These are phyloP conservation scores for Tieghemostelium lacteum DNA, from an alignment of 78 protist genomes.

Conservation along the genomic window DNA sequence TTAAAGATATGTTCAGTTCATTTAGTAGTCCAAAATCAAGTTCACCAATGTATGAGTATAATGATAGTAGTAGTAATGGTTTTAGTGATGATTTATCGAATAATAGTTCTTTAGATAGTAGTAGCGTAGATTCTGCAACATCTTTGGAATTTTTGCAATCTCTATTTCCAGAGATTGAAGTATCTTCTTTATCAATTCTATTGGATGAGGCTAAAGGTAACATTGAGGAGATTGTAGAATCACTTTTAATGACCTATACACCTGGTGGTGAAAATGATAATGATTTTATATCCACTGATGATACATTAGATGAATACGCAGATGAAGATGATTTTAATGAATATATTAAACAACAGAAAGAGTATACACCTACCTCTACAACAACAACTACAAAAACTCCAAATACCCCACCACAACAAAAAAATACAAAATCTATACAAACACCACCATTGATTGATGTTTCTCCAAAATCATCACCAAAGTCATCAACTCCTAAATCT, in stretches of 20 bases:
- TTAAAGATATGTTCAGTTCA: no score
- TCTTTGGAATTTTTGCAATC: constrained; percentile 6
- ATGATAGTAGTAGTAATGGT: no score
- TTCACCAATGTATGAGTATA: no score
- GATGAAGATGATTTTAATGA: neutral
- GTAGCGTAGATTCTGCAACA: neutral
- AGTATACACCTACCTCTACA: neutral
- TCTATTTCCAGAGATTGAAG: constrained; percentile 39
- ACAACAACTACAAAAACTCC: neutral
- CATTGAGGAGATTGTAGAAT: constrained; percentile 22
- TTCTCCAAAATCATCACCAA: no score
- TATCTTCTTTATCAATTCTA: neutral
- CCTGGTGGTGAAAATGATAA: neutral
- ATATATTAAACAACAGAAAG: neutral
- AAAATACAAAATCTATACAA: no score
- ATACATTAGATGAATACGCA: neutral
- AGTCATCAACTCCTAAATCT: neutral
- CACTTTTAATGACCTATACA: neutral
- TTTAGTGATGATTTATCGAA: neutral
- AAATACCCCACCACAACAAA: neutral
- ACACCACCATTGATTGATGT: no score
- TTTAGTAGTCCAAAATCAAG: no score
- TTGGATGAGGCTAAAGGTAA: constrained; percentile 27
- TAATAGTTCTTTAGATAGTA: neutral
- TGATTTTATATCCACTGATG: neutral